Percentiles rank a stretch among this genome's conserved stretches.
These are phyloP conservation scores for Paratinospora sagittata DNA, from an alignment of 164 flowering plant species.

Conservation along the genomic window DNA sequence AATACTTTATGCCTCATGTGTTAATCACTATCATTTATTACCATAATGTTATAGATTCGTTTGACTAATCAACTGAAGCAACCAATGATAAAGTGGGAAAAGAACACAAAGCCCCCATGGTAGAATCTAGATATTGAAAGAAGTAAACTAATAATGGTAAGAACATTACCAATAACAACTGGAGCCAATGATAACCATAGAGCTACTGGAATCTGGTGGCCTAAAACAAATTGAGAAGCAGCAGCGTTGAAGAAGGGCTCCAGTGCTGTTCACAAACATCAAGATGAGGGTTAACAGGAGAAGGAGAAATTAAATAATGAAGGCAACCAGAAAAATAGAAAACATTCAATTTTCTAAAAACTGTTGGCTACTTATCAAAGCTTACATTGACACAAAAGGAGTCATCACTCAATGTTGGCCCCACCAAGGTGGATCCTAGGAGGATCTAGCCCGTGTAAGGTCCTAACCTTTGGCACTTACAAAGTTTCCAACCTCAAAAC, in stretches of 20 bases:
- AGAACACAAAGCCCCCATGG: neutral
- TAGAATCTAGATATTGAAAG: neutral
- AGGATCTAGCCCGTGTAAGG: too few species aligned
- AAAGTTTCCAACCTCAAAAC: too few species aligned
- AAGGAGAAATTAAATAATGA: neutral
- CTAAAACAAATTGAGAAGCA: constrained; percentile 61
- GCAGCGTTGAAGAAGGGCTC: constrained; percentile 67
- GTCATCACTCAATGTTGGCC: too few species aligned
- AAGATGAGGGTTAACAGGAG: constrained; percentile 6
- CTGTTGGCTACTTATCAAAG: too few species aligned
- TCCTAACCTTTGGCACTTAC: too few species aligned
- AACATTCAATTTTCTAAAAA: too few species aligned
- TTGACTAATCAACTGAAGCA: too few species aligned
- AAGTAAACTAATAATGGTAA: neutral
- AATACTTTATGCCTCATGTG: neutral
- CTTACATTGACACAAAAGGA: too few species aligned
- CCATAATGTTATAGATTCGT: too few species aligned
- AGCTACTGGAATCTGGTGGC: constrained; percentile 52
- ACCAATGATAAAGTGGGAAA: neutral
- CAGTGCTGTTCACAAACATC: constrained; percentile 33
- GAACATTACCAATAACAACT: constrained; percentile 45
- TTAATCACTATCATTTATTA: too few species aligned
- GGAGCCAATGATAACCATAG: constrained; percentile 63
- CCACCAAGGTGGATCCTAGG: too few species aligned
- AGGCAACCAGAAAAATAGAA: neutral